Evolutionary conservation across 2,329 filamentous ascomycete species (phyloP).

Genomic region (Coniella lustricola): DNA sequence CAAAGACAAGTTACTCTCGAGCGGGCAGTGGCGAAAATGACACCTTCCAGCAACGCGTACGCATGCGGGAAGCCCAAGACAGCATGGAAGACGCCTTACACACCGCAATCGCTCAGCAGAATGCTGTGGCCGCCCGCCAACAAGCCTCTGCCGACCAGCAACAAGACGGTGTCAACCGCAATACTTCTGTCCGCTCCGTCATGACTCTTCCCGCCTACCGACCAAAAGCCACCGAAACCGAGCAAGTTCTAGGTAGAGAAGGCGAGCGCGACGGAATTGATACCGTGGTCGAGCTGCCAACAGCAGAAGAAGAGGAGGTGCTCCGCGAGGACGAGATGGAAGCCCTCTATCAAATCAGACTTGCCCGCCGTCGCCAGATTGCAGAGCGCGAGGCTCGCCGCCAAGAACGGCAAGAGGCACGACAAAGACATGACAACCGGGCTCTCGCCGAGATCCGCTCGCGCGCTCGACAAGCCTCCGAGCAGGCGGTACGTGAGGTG

Average conservation of each 20-base stretch:
- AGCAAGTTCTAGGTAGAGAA: conserved; percentile 79
- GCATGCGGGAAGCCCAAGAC: conserved; percentile 14
- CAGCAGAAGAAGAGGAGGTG: conserved; percentile 68
- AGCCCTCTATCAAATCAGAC: conserved; percentile 79
- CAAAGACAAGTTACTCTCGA: conserved; percentile 18
- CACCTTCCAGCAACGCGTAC: conserved; percentile 9
- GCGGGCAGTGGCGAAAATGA: conserved; percentile 21
- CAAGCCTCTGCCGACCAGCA: not conserved
- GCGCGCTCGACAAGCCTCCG: conserved; percentile 40
- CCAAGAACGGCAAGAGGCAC: conserved; percentile 62
- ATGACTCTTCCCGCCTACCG: conserved; percentile 90
- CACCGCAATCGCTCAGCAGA: conserved; percentile 4
- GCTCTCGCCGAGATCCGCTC: conserved; percentile 62
- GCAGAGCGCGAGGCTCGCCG: conserved; percentile 73
- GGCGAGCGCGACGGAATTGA: conserved; percentile 91
- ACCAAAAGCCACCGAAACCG: conserved; percentile 61
- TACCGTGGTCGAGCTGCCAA: conserved; percentile 78
- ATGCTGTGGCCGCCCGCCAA: conserved; percentile 3
- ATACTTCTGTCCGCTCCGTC: conserved; percentile 83
- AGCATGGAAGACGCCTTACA: conserved; percentile 18
- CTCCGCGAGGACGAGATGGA: conserved; percentile 89
- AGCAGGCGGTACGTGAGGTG: conserved; percentile 46
- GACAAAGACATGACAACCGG: conserved; percentile 60
- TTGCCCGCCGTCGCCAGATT: conserved; percentile 67
- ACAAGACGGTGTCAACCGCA: conserved; percentile 56